Conservation (phyloP, 495 filamentous ascomycete genomes). For the Lasiosphaeriaceae sp. region DNA sequence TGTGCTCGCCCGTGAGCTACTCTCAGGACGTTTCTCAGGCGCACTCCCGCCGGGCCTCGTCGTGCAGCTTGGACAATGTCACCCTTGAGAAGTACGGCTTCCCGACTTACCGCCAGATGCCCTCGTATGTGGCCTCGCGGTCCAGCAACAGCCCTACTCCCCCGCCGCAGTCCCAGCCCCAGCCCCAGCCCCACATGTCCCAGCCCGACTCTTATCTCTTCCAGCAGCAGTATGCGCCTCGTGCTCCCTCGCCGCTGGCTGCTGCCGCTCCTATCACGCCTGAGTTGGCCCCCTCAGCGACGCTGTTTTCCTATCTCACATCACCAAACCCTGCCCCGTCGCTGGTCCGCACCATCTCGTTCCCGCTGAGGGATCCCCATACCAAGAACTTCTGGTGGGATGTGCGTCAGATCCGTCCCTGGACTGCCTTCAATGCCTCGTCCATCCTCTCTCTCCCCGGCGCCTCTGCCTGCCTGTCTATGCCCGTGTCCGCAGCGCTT, state of each 20-base stretch:
- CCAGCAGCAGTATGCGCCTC: conserved; percentile 36
- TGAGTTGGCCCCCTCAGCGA: conserved; percentile 56
- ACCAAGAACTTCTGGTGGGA: conserved; percentile 94
- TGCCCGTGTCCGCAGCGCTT: conserved; percentile 58
- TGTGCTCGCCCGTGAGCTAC: conserved; percentile 67
- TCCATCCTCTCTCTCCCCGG: conserved; percentile 71
- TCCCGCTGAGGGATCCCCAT: conserved; percentile 61
- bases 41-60: conserved; percentile 61
- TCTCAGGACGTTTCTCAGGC: conserved; percentile 43
- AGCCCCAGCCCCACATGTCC: conserved; percentile 28
- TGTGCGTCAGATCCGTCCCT: conserved; percentile 77
- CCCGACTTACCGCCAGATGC: conserved; percentile 76
- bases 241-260: conserved; percentile 48
- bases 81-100: conserved; percentile 67
- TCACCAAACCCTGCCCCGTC: conserved; percentile 72
- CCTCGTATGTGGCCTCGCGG: conserved; percentile 54
- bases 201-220: conserved; percentile 43
- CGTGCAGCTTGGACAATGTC: conserved; percentile 63
- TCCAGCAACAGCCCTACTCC: conserved; percentile 28
- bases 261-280: conserved; percentile 35
- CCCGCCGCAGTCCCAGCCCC: conserved; percentile 25
- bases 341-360: conserved; percentile 75
- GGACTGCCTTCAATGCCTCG: conserved; percentile 69
- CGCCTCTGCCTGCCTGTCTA: conserved; percentile 68
- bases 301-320: conserved; percentile 73